Percentiles rank a stretch among this genome's conserved stretches.
These are phyloP conservation scores for Auricularia auricula-judae DNA, from an alignment of 768 basidiomycete genomes.

Conservation along the genomic window DNA sequence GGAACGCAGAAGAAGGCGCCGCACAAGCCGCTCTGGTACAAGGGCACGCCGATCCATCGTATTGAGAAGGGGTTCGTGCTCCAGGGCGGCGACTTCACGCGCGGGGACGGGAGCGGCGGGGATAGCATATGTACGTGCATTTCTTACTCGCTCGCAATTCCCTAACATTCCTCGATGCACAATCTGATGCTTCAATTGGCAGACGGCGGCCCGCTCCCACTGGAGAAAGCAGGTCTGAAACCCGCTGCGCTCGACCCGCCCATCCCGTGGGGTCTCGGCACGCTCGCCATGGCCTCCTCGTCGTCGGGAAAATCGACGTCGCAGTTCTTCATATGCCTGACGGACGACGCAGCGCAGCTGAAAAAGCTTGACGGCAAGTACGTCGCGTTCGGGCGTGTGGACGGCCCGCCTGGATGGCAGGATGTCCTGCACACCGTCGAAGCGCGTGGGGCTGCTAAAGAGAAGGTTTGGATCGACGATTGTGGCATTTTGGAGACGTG, in stretches of 20 bases:
- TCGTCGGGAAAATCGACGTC: slow-evolving; percentile 31
- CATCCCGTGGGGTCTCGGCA: slow-evolving; percentile 25
- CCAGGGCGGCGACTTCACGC: slow-evolving; percentile 44
- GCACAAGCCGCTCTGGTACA: slow-evolving; percentile 34
- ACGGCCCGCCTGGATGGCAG: slow-evolving; percentile 16
- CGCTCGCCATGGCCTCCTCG: slow-evolving; percentile 43
- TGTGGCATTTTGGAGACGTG: slow-evolving; percentile 17
- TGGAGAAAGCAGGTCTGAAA: slow-evolving; percentile 38
- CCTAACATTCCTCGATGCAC: neutral
- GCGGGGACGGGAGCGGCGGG: slow-evolving; percentile 42
- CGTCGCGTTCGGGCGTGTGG: slow-evolving; percentile 31
- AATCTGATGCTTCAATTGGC: neutral
- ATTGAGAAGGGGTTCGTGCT: slow-evolving; percentile 38
- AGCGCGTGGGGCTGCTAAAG: slow-evolving; percentile 24
- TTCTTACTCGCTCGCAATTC: neutral
- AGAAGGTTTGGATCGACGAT: slow-evolving; percentile 33
- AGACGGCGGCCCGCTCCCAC: slow-evolving; percentile 5
- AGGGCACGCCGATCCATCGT: slow-evolving; percentile 33
- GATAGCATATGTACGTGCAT: slow-evolving; percentile 27
- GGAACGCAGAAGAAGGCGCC: slow-evolving; percentile 35
- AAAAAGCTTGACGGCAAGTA: slow-evolving; percentile 41
- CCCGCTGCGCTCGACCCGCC: slow-evolving; percentile 3
- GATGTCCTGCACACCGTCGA: slow-evolving; percentile 25
- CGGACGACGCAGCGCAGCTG: slow-evolving; percentile 28
- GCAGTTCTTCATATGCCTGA: slow-evolving; percentile 41